Evolutionary conservation across 305 asterid species (phyloP).

Genomic region (Ajuga reptans): DNA sequence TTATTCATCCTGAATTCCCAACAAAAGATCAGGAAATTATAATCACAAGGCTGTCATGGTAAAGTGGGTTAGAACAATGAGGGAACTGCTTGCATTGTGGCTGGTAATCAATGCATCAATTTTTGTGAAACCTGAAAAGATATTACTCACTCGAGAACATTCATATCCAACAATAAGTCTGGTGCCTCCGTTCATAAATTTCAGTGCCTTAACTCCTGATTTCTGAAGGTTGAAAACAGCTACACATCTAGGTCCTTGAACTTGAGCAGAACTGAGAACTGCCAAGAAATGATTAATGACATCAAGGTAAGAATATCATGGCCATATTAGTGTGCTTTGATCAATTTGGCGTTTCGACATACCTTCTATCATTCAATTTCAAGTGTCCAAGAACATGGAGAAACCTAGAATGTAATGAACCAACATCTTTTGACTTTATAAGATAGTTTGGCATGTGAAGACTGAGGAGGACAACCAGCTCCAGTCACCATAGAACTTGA

Average conservation of each 20-base stretch:
- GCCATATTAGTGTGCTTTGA: neutral
- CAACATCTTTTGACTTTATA: neutral
- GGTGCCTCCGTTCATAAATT: conserved; percentile 48
- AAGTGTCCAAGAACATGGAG: conserved; percentile 3
- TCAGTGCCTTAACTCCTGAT: conserved; percentile 54
- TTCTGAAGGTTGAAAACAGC: conserved; percentile 62
- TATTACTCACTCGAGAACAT: conserved; percentile 60
- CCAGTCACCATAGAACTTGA: neutral
- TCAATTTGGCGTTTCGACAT: conserved; percentile 1
- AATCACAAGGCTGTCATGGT: conserved; percentile 17
- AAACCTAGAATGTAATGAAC: conserved; percentile 12
- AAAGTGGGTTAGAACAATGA: conserved; percentile 16
- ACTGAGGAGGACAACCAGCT: neutral
- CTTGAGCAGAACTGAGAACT: conserved; percentile 52
- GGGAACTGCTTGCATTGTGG: conserved; percentile 6
- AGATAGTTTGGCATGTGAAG: conserved; percentile 3
- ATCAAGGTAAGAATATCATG: conserved; percentile 15
- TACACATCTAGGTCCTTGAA: conserved; percentile 51
- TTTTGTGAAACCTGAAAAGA: conserved; percentile 8
- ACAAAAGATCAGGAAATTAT: conserved; percentile 2
- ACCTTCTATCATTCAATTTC: conserved; percentile 6
- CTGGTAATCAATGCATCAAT: conserved; percentile 13
- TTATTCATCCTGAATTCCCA: conserved; percentile 2
- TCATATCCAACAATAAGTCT: conserved; percentile 65
- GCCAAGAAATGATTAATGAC: conserved; percentile 29